phyloP scores from a whole-genome alignment of 495 filamentous ascomycete species.

The Usnea hakonensis region DNA sequence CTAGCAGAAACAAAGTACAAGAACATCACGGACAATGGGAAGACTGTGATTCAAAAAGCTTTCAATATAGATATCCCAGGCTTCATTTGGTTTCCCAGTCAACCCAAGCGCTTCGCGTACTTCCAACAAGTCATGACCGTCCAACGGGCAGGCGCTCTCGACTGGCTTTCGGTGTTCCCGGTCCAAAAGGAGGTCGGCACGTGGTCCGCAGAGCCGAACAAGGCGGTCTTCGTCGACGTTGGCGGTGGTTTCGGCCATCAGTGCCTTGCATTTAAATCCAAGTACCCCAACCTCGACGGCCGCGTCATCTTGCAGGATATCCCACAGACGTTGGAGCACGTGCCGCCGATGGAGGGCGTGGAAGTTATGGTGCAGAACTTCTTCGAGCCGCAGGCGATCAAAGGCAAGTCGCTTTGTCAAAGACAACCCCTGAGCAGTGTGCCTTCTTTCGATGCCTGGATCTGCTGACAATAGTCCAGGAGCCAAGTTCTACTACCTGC shows the following conservation, averaged over 20 bases:
- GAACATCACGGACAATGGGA: neutral
- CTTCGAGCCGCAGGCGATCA: constrained; percentile 43
- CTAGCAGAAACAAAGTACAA: neutral
- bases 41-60: neutral
- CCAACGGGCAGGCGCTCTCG: neutral
- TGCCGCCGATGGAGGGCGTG: constrained; percentile 33
- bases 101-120: constrained; percentile 12
- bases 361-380: constrained; percentile 43
- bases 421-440: too few species aligned
- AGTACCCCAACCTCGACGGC: constrained; percentile 35
- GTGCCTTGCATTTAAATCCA: constrained; percentile 36
- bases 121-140: neutral
- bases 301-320: constrained; percentile 49
- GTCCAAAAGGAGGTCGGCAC: neutral
- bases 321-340: constrained; percentile 33
- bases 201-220: constrained; percentile 9
- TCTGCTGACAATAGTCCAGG: too few species aligned
- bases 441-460: too few species aligned
- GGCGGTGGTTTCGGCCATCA: constrained; percentile 50
- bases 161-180: neutral
- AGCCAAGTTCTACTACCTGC: constrained; percentile 42
- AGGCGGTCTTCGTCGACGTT: constrained; percentile 46
- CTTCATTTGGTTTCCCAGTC: constrained; percentile 22
- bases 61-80: neutral
- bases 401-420: too few species aligned